A percentile compares a stretch with the other conserved stretches of the same genome.
Evolutionary conservation across 257 asterid species (phyloP).

Genomic region (Echites panduratus): DNA sequence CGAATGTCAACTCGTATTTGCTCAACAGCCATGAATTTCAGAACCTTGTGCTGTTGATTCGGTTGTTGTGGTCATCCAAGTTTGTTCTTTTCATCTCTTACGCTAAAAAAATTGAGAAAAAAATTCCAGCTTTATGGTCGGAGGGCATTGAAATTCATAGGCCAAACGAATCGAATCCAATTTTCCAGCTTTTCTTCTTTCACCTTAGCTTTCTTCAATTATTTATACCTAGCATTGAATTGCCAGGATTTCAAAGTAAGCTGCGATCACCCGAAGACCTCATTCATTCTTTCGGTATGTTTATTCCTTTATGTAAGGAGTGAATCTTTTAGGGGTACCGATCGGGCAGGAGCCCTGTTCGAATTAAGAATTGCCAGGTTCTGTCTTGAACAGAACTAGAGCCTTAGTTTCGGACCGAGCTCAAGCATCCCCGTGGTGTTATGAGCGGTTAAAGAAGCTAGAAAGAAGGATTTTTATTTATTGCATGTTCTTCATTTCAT

Average conservation of each 20-base stretch:
- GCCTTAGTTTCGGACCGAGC: not conserved
- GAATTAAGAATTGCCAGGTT: not conserved
- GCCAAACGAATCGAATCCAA: conserved; percentile 4
- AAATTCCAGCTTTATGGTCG: not conserved
- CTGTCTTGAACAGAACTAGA: not conserved
- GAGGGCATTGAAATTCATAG: not conserved
- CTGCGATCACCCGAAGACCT: conserved; percentile 11
- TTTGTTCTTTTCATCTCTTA: not conserved
- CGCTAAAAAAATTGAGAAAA: not conserved
- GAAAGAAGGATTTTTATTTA: not conserved
- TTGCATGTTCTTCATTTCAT: not conserved
- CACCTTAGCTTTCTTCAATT: not conserved
- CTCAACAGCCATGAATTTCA: conserved; percentile 13
- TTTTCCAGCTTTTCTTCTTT: not conserved
- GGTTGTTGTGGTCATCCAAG: not conserved
- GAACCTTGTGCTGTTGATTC: not conserved
- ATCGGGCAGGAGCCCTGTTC: not conserved
- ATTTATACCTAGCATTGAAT: conserved; percentile 5
- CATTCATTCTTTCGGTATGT: not conserved
- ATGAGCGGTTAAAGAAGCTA: not conserved
- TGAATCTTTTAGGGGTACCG: not conserved
- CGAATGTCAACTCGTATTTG: conserved; percentile 9
- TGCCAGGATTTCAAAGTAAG: not conserved
- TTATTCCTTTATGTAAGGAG: not conserved
- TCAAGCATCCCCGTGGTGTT: not conserved